Base-by-base conservation (phyloP, 1,139 yeast genomes). In the Geotrichum bryndzae region DNA sequence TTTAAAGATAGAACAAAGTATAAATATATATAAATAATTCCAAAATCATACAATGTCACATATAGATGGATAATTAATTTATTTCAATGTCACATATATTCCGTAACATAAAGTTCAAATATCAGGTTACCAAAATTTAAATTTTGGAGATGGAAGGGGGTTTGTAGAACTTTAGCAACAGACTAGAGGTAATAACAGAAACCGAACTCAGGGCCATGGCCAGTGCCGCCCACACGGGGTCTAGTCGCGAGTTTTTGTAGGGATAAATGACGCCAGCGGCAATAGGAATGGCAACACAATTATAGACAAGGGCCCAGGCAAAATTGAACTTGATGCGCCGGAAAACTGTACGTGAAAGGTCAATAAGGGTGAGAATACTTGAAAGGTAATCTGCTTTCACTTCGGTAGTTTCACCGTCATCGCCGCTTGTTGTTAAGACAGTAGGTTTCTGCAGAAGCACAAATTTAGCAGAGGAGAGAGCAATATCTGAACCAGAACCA, bases 151-250 rank as follows among this genome's bases (percentile, higher is more conserved):
- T 22, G 31, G 51, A 10, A n/a, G 65, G 61, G 1, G 76, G 73
- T 55, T 64, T 60, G 65, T 68, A 72, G 22, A 76, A 64, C 57
- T 72, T 69, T 68, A 92, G 78, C 68, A 84, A 72, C 66, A 92
- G 76, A 0, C 97, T 90, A 66, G 88, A 88, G 56, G 86, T 69
- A 38, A 92, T 94, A 35, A 92, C 98, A 68, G 96, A 88, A 1
- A 90, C 85, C 1, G 96, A 89, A 68, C 96, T 88, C 69, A 90
- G 79, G 2, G 96, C 96, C 98, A 94, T 92, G 0, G 97, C 88
- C n/a, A 85, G 83, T 38, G 79, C 72, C 10, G 96, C 96, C 61
- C 97, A 96, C 53, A 89, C 85, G 69, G 92, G 86, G 25, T 97
- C 97, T 60, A 92, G 86, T 13, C 79, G 68, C 66, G 87, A 82